These are phyloP conservation scores for Dalbergia cultrata DNA, from an alignment of 306 rosid genomes.

Conservation along the genomic window DNA sequence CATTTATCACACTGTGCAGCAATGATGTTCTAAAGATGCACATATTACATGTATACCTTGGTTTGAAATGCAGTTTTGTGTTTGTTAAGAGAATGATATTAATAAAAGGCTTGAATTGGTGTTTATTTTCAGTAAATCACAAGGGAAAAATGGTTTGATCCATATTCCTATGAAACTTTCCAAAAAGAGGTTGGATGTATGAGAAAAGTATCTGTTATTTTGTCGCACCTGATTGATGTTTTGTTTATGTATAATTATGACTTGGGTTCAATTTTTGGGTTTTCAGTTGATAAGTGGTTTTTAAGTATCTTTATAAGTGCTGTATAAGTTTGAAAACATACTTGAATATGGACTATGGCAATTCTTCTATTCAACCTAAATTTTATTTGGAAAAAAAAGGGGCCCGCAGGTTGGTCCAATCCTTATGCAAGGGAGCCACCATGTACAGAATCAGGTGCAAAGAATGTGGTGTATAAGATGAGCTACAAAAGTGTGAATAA, in stretches of 20 bases:
- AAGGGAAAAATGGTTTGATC: slow-evolving; percentile 13
- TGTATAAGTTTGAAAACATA: too few relatives aligned
- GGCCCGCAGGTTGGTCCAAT: neutral
- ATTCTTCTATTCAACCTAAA: neutral
- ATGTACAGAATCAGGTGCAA: too few relatives aligned
- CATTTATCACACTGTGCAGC: slow-evolving; percentile 48
- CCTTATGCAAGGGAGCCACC: too few relatives aligned
- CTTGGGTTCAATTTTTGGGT: too few relatives aligned
- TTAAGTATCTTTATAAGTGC: too few relatives aligned
- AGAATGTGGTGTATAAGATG: neutral
- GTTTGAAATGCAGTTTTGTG: slow-evolving; percentile 46
- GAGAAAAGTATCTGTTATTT: slow-evolving; percentile 1
- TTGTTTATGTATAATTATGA: too few relatives aligned
- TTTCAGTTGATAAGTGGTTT: too few relatives aligned
- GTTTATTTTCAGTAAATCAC: slow-evolving; percentile 27
- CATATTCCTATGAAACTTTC: neutral
- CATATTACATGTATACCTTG: slow-evolving; percentile 11
- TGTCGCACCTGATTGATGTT: too few relatives aligned
- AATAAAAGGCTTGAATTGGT: slow-evolving; percentile 35
- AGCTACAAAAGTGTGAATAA: neutral
- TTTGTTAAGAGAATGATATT: slow-evolving; percentile 32
- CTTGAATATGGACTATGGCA: too few relatives aligned
- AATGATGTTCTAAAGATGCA: slow-evolving; percentile 34
- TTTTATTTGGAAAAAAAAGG: neutral
- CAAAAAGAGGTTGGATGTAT: neutral